phyloP scores from a whole-genome alignment of 257 asterid genomes.

The Handroanthus guayacan region DNA sequence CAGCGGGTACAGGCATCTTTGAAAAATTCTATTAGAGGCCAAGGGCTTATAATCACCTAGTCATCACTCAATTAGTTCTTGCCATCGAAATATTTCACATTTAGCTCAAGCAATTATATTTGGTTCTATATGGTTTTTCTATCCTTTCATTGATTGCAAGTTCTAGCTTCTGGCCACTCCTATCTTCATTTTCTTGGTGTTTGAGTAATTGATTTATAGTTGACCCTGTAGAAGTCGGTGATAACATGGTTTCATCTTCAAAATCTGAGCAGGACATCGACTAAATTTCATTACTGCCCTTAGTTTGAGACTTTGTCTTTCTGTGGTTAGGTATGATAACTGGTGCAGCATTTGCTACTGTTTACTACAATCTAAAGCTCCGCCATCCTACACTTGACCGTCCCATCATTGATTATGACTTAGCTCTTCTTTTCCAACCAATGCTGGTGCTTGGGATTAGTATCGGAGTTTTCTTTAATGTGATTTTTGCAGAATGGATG shows the following conservation, averaged over 20 bases:
- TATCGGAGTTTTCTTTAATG: constrained; percentile 62
- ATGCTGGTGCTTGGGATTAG: constrained; percentile 69
- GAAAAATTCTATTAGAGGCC: no score
- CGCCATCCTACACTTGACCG: constrained; percentile 63
- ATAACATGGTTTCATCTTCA: not conserved
- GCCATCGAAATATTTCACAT: no score
- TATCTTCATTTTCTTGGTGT: not conserved
- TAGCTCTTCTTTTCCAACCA: constrained; percentile 70
- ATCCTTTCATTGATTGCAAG: no score
- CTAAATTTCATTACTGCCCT: not conserved
- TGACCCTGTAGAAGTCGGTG: not conserved
- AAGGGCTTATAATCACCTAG: no score
- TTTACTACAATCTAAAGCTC: constrained; percentile 60
- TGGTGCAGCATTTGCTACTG: constrained; percentile 64
- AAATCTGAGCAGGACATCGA: not conserved
- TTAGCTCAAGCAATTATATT: no score
- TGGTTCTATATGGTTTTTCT: no score
- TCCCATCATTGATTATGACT: constrained; percentile 64
- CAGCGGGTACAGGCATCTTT: no score
- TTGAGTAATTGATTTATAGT: not conserved
- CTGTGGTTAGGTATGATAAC: constrained; percentile 59
- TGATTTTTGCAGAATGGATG: constrained; percentile 71
- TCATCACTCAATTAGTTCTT: no score
- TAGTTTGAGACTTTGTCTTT: constrained; percentile 16
- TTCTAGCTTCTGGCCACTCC: not conserved